Base-by-base conservation (phyloP, 805 yeast species). In the Isabelozyma rhagii region DNA sequence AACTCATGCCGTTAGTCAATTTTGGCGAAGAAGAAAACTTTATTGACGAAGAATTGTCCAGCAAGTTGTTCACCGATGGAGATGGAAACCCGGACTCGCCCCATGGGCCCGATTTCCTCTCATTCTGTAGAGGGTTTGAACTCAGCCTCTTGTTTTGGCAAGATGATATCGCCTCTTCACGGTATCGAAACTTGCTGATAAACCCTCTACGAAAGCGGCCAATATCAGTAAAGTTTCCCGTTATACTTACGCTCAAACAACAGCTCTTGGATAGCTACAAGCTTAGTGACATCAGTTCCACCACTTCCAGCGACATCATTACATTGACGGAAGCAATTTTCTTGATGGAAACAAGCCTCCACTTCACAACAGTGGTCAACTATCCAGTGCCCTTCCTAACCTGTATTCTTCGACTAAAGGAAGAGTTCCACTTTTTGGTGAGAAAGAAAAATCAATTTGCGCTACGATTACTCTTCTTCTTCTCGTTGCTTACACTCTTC, bases 371-470 rank as follows among this genome's bases (percentile, higher is more conserved):
- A 1, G 31, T 38, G 17, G 46, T 44, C 18, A 58, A 63, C 46
- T 61, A 59, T 46, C 72, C 73, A 2, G 52, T 68, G 10, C 76
- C 75, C 5, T 42, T 69, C 7, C 68, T 58, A 50, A 53, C 62
- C 46, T 67, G 69, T 60, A 43, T 66, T 8, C 48, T 66, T 8
- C 13, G 57, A 8, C 9, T 63, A 13, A 47, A 50, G 2, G 48
- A 50, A 4, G 51, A 52, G 5, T 62, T 61, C 42, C 51, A 51
- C 5, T 54, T 45, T 8, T 46, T 68, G 50, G 51, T 65, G 4
- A 54, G 64, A 39, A 15, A 28, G 3, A 54, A 60, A 31, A 50
- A 67, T 41, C 58, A 49, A 34, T 58, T 60, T 38, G 72, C 73
- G 0, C 48, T 66, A 14, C 52, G 67, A 31, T 7, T 68, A 1